A percentile compares a stretch with the other conserved stretches of the same genome.
These are phyloP conservation scores for Endoconidiophora polonica DNA, from an alignment of 2,329 filamentous ascomycete genomes.

Conservation along the genomic window DNA sequence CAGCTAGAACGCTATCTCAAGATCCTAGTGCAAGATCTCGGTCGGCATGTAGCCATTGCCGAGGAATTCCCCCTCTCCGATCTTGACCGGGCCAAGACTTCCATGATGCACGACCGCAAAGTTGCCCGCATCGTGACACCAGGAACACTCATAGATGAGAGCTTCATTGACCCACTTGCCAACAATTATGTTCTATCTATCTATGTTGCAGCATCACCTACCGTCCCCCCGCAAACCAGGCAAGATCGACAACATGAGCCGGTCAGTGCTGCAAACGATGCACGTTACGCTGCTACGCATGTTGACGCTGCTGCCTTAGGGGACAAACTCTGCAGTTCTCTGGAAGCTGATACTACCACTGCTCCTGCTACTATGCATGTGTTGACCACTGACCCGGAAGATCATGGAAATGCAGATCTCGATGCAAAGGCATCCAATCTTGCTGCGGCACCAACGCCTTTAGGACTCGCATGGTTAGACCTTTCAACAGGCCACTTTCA, in stretches of 20 bases:
- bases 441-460: constrained; percentile 13
- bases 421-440: not conserved
- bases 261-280: not conserved
- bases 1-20: constrained; percentile 90
- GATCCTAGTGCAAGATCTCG: constrained; percentile 76
- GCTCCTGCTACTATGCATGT: not conserved
- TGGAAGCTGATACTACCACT: not conserved
- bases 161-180: constrained; percentile 84
- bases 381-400: not conserved
- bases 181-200: constrained; percentile 87
- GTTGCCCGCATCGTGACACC: constrained; percentile 84
- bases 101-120: constrained; percentile 66
- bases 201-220: constrained; percentile 29
- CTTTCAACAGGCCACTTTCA: constrained; percentile 89
- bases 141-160: constrained; percentile 91
- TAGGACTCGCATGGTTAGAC: constrained; percentile 88
- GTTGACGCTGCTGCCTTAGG: too few species aligned
- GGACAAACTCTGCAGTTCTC: too few species aligned
- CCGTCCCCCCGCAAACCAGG: not conserved
- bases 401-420: not conserved
- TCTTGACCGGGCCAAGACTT: constrained; percentile 52
- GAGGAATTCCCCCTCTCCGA: constrained; percentile 64
- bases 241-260: not conserved
- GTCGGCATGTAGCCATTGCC: constrained; percentile 80
- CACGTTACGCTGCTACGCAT: too few species aligned